Percentiles rank a stretch among this genome's conserved stretches.
These are phyloP conservation scores for Lachnellula hyalina DNA, from an alignment of 2,329 filamentous ascomycete species.

Conservation along the genomic window DNA sequence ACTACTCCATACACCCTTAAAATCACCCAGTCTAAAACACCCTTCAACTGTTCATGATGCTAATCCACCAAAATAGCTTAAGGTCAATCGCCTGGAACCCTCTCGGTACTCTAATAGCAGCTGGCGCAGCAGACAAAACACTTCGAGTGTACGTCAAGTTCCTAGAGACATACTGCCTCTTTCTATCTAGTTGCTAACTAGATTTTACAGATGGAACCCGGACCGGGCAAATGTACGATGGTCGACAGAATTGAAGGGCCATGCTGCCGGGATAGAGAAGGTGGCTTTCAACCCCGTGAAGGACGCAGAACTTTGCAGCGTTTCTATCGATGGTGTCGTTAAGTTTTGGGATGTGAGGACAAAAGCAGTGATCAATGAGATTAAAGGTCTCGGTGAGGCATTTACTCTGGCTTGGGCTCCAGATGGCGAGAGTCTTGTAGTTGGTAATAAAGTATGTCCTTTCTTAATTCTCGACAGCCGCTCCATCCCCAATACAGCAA, in stretches of 20 bases:
- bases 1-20: neutral
- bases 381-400: constrained; percentile 60
- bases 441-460: constrained; percentile 65
- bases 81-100: constrained; percentile 87
- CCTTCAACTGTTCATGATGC: neutral
- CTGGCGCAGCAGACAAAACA: constrained; percentile 65
- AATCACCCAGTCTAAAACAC: too few species aligned
- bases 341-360: constrained; percentile 77
- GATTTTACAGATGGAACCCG: constrained; percentile 59
- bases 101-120: constrained; percentile 75
- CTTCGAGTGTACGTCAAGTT: constrained; percentile 50
- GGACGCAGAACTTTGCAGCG: constrained; percentile 71
- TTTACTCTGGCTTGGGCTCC: constrained; percentile 71
- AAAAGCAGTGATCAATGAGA: constrained; percentile 64
- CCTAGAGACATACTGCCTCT: neutral
- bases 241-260: constrained; percentile 69
- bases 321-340: constrained; percentile 67
- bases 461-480: too few species aligned
- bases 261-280: constrained; percentile 62
- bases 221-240: constrained; percentile 69
- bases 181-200: neutral
- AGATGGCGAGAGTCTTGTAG: constrained; percentile 62
- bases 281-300: constrained; percentile 73
- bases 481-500: neutral
- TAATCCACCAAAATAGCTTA: constrained; percentile 44